Conservation (phyloP, 345 rosid genomes). For the Moringa oleifera region DNA sequence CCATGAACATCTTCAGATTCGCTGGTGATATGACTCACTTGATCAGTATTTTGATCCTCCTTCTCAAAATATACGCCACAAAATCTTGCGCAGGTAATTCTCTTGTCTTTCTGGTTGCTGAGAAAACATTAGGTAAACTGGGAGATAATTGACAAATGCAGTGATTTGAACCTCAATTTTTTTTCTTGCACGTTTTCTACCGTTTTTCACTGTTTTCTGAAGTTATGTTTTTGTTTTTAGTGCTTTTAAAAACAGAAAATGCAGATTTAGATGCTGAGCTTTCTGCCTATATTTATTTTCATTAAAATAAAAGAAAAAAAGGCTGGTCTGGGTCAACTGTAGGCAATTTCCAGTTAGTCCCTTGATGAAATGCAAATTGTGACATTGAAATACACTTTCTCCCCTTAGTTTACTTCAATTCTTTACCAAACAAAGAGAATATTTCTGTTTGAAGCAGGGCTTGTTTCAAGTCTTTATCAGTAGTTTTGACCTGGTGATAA, state of each 20-base stretch:
- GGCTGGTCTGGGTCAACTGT: neutral
- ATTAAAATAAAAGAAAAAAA: too few species aligned
- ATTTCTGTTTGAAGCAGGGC: neutral
- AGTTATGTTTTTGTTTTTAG: neutral
- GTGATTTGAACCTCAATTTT: too few species aligned
- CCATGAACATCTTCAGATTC: constrained; percentile 92
- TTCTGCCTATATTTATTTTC: too few species aligned
- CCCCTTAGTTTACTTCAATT: neutral
- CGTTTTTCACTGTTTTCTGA: neutral
- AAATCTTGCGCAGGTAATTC: constrained; percentile 78
- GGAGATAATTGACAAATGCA: too few species aligned
- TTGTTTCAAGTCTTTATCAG: neutral
- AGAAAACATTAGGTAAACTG: constrained; percentile 6
- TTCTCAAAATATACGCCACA: constrained; percentile 96
- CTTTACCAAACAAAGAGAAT: neutral
- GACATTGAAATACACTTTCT: neutral
- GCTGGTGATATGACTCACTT: constrained; percentile 96
- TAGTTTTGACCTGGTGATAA: constrained; percentile 2
- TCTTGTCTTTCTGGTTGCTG: constrained; percentile 15
- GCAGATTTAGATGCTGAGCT: neutral
- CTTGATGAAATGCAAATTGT: too few species aligned
- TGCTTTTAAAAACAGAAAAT: too few species aligned
- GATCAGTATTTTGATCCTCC: constrained; percentile 77
- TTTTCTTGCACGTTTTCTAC: neutral
- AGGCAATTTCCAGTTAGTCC: neutral